phyloP scores from a whole-genome alignment of 352 stramenopile species.

The Phytophthora agathidicida region DNA sequence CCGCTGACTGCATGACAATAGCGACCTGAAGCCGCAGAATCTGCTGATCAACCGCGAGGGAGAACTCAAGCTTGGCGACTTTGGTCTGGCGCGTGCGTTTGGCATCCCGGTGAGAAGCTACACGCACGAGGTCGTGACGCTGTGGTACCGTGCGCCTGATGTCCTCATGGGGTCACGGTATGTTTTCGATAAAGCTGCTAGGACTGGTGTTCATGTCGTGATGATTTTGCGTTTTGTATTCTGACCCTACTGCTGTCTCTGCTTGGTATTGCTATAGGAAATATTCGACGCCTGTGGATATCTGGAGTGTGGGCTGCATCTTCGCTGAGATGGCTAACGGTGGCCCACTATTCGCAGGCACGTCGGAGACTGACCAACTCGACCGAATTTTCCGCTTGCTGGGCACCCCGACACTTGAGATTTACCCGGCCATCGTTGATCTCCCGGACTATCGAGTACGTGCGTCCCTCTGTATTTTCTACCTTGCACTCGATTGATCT shows the following conservation, averaged over 20 bases:
- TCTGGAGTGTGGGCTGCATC: slow-evolving; percentile 99
- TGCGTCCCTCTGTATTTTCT: background rate
- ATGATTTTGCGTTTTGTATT: background rate
- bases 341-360: slow-evolving; percentile 96
- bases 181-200: no score
- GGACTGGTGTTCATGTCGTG: no score
- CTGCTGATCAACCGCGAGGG: slow-evolving; percentile 98
- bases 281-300: slow-evolving; percentile 99
- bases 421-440: slow-evolving; percentile 97
- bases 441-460: slow-evolving; percentile 95
- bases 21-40: slow-evolving; percentile 99
- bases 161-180: slow-evolving; percentile 96
- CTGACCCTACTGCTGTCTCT: background rate
- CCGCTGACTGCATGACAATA: slow-evolving; percentile 50
- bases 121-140: slow-evolving; percentile 99
- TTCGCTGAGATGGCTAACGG: slow-evolving; percentile 97
- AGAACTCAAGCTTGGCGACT: slow-evolving; percentile 99
- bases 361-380: slow-evolving; percentile 97
- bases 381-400: slow-evolving; percentile 98
- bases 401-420: slow-evolving; percentile 93
- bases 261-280: slow-evolving; percentile 60
- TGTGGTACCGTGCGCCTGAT: slow-evolving; percentile 99
- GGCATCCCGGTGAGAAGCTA: slow-evolving; percentile 98
- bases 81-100: slow-evolving; percentile 99
- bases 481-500: background rate